These are phyloP conservation scores for Penicillium polonicum DNA, from an alignment of 2,329 filamentous ascomycete genomes.

Conservation along the genomic window DNA sequence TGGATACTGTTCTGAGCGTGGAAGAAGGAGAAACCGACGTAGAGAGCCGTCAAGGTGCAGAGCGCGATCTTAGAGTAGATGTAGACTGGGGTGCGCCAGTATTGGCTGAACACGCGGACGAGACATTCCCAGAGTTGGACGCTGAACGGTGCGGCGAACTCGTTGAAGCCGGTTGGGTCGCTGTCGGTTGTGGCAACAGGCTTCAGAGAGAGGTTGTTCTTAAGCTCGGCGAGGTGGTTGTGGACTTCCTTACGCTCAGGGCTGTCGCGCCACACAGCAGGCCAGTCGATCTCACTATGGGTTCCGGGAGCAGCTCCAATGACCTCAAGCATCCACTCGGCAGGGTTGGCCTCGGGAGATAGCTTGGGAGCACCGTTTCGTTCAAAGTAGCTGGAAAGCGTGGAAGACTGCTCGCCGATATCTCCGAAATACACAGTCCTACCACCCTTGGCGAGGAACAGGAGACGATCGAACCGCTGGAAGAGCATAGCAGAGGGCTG, in stretches of 20 bases:
- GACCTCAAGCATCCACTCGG: constrained; percentile 69
- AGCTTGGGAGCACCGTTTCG: constrained; percentile 61
- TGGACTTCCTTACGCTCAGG: constrained; percentile 58
- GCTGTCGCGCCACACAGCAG: constrained; percentile 60
- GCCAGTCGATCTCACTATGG: constrained; percentile 64
- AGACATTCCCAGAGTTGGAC: constrained; percentile 67
- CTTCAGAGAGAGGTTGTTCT: constrained; percentile 43
- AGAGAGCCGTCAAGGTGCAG: constrained; percentile 65
- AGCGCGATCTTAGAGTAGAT: constrained; percentile 79
- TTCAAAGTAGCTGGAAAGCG: constrained; percentile 64
- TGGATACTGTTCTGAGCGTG: constrained; percentile 71
- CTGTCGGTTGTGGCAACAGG: constrained; percentile 36
- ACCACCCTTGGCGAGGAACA: constrained; percentile 65
- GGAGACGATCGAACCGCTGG: constrained; percentile 71
- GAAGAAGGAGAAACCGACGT: constrained; percentile 84
- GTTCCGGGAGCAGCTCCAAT: constrained; percentile 63
- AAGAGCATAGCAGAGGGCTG: constrained; percentile 96
- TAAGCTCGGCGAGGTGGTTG: constrained; percentile 55
- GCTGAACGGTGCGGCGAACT: constrained; percentile 76
- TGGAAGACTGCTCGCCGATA: constrained; percentile 60
- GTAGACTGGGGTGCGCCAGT: constrained; percentile 86
- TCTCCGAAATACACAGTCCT: constrained; percentile 69
- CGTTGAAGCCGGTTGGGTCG: constrained; percentile 62
- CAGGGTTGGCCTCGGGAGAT: constrained; percentile 64
- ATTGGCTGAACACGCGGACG: constrained; percentile 79